Percentiles rank a stretch among this genome's conserved stretches.
phyloP scores from a whole-genome alignment of 768 basidiomycete genomes.

The Boletus rex-veris region DNA sequence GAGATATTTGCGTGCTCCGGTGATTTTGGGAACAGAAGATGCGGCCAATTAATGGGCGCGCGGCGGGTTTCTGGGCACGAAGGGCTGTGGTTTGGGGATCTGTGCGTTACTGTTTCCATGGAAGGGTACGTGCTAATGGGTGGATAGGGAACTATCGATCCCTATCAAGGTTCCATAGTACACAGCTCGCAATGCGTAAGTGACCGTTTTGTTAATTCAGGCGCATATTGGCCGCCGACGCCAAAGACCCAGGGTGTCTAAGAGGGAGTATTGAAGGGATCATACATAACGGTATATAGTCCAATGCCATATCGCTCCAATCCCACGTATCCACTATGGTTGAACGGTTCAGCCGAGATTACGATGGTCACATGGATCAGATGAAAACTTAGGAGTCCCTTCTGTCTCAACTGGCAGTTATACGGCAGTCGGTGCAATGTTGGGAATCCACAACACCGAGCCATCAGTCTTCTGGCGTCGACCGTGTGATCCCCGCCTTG shows the following conservation, averaged over 20 bases:
- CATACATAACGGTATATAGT: background rate
- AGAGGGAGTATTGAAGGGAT: constrained; percentile 4
- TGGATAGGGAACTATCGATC: background rate
- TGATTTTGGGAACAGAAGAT: too few relatives aligned
- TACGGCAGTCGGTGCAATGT: background rate
- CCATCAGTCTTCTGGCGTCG: constrained; percentile 20
- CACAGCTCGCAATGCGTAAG: constrained; percentile 5
- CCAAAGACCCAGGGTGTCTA: too few relatives aligned
- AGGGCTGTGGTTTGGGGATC: constrained; percentile 22
- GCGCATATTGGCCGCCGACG: background rate
- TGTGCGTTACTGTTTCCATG: too few relatives aligned
- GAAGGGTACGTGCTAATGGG: background rate
- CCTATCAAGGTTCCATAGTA: constrained; percentile 1
- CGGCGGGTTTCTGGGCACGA: constrained; percentile 20
- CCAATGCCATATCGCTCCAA: background rate
- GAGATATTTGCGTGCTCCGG: constrained; percentile 37
- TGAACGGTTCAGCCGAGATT: background rate
- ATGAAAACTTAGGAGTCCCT: background rate
- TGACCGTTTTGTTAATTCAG: background rate
- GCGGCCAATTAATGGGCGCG: constrained; percentile 32
- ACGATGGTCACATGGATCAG: background rate
- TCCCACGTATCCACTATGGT: too few relatives aligned
- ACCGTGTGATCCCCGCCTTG: constrained; percentile 20
- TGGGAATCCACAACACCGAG: background rate
- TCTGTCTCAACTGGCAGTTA: background rate